Evolutionary conservation across 306 rosid species (phyloP), one percentile per base, ranked within the genome.

Genomic region (Ammopiptanthus mongolicus): DNA sequence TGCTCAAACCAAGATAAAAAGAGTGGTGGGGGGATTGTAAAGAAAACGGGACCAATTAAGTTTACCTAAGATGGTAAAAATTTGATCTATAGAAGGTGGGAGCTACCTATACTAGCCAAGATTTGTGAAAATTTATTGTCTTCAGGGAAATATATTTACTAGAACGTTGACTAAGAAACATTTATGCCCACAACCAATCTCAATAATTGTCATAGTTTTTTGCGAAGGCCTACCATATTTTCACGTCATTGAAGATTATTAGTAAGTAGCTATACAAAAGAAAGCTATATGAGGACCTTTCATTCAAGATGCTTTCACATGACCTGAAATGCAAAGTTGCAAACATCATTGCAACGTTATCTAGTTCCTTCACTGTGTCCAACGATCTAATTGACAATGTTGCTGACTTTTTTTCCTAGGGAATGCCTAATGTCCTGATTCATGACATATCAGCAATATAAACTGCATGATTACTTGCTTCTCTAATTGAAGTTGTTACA

Each of bases 341-440:
- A 50, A 39, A 73, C 84, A 80, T 80, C 64, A 64, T 71, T 46
- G 69, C 28, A 50, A 64, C 8, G 15, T 58, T 65, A 53, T 66
- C 42, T 13, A 59, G 73, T 50, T 33, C 69, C 12, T 70, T 28
- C 69, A 53, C 46, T 23, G 23, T 65, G 71, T 59, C 77, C 63
- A 69, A 66, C 4, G 22, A 41, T 73, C 42, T 31, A 17, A 39
- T 60, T 73, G 37, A 60, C 33, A 72, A 66, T 31, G 75, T 67
- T 5, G 56, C 17, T 65, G 17, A 37, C 41, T 14, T 76, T 71
- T 34, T 10, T 61, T 66, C 36, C 68, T 14, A 18, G 75, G 64
- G 21, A 50, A 41, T 53, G 63, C 22, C 72, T 6, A 82, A 13
- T 14, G 18, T 55, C 25, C 15, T 55, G 19, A 67, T 74, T 73